Conservation (phyloP, 768 basidiomycete genomes). For the Brasilioporus rufonigricans region DNA sequence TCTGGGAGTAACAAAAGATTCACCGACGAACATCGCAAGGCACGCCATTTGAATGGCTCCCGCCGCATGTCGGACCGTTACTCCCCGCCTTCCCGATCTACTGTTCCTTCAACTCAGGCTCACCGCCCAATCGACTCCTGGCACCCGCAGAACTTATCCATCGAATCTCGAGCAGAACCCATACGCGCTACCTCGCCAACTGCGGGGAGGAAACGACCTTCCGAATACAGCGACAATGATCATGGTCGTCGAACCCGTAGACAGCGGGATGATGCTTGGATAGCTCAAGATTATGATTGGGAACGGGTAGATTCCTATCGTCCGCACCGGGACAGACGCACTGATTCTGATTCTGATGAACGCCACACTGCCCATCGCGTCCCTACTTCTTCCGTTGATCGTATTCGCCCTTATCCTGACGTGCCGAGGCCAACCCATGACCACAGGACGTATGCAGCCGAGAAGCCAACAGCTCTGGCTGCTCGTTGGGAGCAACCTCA, state of each 20-base stretch:
- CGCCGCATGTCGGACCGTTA: conserved; percentile 9
- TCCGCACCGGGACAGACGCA: conserved; percentile 8
- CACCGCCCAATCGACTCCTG: conserved; percentile 1
- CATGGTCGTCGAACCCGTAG: conserved; percentile 21
- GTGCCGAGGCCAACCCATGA: conserved; percentile 7
- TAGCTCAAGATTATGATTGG: conserved; percentile 8
- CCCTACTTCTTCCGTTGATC: conserved; percentile 7
- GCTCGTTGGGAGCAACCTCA: conserved; percentile 10
- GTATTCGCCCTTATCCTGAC: conserved; percentile 7
- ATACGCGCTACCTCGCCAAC: conserved; percentile 15
- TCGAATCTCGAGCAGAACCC: conserved; percentile 17
- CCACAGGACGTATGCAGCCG: not conserved
- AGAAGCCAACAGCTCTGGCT: not conserved
- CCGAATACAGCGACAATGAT: conserved; percentile 23
- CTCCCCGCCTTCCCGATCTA: conserved; percentile 11
- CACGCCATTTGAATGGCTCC: not conserved
- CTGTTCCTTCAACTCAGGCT: conserved; percentile 6
- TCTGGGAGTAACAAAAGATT: conserved; percentile 5
- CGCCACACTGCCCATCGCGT: conserved; percentile 6
- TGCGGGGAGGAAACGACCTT: conserved; percentile 20
- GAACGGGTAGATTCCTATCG: conserved; percentile 6
- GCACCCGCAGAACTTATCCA: conserved; percentile 5
- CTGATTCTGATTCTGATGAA: conserved; percentile 15
- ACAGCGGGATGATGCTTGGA: conserved; percentile 20
- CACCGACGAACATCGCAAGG: conserved; percentile 9